Conservation (phyloP, 2,329 filamentous ascomycete species). For the Arthrobotrys megalospora region DNA sequence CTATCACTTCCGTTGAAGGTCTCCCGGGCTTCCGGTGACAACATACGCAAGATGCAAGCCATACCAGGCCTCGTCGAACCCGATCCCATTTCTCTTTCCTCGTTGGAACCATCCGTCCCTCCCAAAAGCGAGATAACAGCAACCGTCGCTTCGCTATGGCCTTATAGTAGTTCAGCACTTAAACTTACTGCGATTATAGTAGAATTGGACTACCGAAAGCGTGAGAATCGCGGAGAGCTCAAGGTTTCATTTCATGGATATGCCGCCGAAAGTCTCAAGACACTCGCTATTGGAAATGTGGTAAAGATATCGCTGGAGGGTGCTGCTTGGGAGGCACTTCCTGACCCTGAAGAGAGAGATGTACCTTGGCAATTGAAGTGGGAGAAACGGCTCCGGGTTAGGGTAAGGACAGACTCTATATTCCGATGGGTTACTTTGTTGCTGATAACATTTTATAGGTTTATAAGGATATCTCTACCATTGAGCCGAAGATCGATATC, state of each 20-base stretch:
- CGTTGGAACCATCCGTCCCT: slow-evolving; percentile 41
- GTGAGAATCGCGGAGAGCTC: slow-evolving; percentile 60
- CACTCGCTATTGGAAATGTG: slow-evolving; percentile 63
- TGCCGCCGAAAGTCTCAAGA: slow-evolving; percentile 58
- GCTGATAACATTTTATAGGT: slow-evolving; percentile 29
- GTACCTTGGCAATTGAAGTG: slow-evolving; percentile 58
- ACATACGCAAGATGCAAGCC: slow-evolving; percentile 27
- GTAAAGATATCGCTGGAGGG: slow-evolving; percentile 63
- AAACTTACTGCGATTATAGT: slow-evolving; percentile 62
- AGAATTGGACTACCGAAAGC: slow-evolving; percentile 61
- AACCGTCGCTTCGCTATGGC: slow-evolving; percentile 63
- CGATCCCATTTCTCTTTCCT: slow-evolving; percentile 38
- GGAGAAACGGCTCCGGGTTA: slow-evolving; percentile 52
- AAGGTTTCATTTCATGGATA: slow-evolving; percentile 63
- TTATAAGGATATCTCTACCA: slow-evolving; percentile 32
- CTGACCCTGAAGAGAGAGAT: slow-evolving; percentile 46
- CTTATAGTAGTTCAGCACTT: slow-evolving; percentile 62
- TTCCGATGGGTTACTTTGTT: not conserved
- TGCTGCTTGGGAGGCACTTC: slow-evolving; percentile 49
- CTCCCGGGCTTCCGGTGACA: slow-evolving; percentile 32
- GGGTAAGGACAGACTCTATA: slow-evolving; percentile 15
- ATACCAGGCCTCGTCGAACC: slow-evolving; percentile 43
- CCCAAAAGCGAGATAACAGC: slow-evolving; percentile 60
- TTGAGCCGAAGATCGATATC: slow-evolving; percentile 45
- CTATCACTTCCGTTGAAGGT: slow-evolving; percentile 27